Evolutionary conservation across 805 yeast genomes (phyloP).

Genomic region (Candida pini): DNA sequence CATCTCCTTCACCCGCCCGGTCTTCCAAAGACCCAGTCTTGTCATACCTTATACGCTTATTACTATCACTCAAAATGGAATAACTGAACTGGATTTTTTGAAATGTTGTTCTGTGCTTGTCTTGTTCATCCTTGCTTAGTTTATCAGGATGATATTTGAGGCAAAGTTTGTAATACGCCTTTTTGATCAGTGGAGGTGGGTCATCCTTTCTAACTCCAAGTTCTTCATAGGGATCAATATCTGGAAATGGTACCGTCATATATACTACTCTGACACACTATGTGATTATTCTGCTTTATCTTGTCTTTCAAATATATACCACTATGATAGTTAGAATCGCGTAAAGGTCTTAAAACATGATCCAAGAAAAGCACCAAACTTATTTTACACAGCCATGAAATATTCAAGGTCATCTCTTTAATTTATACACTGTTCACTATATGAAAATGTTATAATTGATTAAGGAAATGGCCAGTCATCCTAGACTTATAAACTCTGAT

Average conservation of each 20-base stretch:
- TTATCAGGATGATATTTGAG: constrained; percentile 71
- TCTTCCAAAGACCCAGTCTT: constrained; percentile 60
- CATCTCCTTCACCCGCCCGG: constrained; percentile 27
- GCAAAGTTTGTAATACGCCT: constrained; percentile 60
- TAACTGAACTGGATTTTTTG: constrained; percentile 74
- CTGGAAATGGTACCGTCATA: constrained; percentile 41
- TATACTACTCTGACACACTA: no score
- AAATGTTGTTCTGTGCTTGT: constrained; percentile 37
- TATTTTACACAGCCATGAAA: no score
- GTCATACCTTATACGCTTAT: constrained; percentile 55
- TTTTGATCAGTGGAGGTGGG: constrained; percentile 53
- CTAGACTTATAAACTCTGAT: constrained; percentile 7
- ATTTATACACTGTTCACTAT: no score
- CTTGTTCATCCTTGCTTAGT: constrained; percentile 28
- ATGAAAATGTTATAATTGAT: no score
- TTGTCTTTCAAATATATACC: no score
- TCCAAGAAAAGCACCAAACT: no score
- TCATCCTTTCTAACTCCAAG: constrained; percentile 38
- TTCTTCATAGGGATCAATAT: constrained; percentile 57
- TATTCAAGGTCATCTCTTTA: no score
- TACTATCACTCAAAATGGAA: constrained; percentile 55
- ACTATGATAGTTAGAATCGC: no score
- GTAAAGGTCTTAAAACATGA: no score
- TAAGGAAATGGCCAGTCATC: neutral
- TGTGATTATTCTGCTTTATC: no score